Evolutionary conservation across 2,329 filamentous ascomycete genomes (phyloP).

Genomic region (Xylariaceae sp.): DNA sequence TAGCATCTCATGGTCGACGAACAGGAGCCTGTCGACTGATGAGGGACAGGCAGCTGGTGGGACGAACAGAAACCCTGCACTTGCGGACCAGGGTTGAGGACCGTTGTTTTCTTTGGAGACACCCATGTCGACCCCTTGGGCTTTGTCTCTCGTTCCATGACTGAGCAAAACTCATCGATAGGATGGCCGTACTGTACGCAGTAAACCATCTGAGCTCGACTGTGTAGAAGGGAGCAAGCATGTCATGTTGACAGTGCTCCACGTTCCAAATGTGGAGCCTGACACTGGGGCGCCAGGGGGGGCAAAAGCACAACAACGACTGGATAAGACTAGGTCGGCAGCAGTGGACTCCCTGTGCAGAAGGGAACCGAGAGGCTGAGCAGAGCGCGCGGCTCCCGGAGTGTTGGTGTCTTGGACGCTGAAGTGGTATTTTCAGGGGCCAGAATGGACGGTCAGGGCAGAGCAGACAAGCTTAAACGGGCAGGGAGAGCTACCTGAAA

Average conservation of each 20-base stretch:
- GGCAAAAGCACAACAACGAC: slow-evolving; percentile 7
- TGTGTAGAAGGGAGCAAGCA: not conserved
- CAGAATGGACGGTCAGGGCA: slow-evolving; percentile 13
- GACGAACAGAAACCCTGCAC: slow-evolving; percentile 25
- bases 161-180: slow-evolving; percentile 20
- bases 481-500: not conserved
- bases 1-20: slow-evolving; percentile 34
- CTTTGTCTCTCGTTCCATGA: slow-evolving; percentile 34
- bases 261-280: slow-evolving; percentile 1
- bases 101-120: slow-evolving; percentile 33
- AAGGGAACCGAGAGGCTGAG: slow-evolving; percentile 26
- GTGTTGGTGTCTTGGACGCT: slow-evolving; percentile 24
- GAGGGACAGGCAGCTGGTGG: slow-evolving; percentile 23
- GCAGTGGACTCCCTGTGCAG: slow-evolving; percentile 21
- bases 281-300: slow-evolving; percentile 4
- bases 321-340: slow-evolving; percentile 13
- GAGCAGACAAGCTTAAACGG: not conserved
- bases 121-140: slow-evolving; percentile 29
- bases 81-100: slow-evolving; percentile 31
- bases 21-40: slow-evolving; percentile 32
- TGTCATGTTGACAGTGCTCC: slow-evolving; percentile 11
- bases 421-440: slow-evolving; percentile 39
- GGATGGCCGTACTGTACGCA: slow-evolving; percentile 11
- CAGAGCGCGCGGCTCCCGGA: slow-evolving; percentile 36
- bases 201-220: not conserved